phyloP scores from a whole-genome alignment of 768 basidiomycete genomes.

The Suillus variegatus region DNA sequence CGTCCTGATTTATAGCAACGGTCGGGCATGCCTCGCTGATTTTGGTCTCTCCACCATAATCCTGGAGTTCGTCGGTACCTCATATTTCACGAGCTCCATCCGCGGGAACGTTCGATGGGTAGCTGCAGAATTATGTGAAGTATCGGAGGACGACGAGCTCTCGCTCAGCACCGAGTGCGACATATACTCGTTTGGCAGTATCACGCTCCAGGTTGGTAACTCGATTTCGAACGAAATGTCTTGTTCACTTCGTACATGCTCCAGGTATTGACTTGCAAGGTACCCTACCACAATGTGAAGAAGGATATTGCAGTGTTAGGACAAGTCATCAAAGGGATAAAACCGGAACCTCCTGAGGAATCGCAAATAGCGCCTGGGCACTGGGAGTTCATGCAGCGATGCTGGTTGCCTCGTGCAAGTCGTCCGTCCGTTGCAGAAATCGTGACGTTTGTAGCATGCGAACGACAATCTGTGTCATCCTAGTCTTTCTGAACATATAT shows the following conservation, averaged over 20 bases:
- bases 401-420: no score
- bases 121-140: neutral
- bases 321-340: neutral
- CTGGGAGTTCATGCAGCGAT: neutral
- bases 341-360: neutral
- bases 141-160: neutral
- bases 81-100: constrained; percentile 1
- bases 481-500: no score
- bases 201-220: neutral
- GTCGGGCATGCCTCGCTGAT: neutral
- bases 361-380: neutral
- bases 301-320: neutral
- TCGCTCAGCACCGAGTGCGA: neutral
- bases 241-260: neutral
- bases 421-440: neutral
- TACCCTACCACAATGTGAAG: neutral
- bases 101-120: neutral
- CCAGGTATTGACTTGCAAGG: neutral
- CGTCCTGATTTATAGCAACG: constrained; percentile 14
- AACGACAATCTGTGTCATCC: no score
- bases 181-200: neutral
- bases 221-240: neutral
- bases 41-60: constrained; percentile 43
- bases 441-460: no score
- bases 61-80: constrained; percentile 31